Conservation (phyloP, 2,329 filamentous ascomycete species). For the Dothideomycetes sp. region DNA sequence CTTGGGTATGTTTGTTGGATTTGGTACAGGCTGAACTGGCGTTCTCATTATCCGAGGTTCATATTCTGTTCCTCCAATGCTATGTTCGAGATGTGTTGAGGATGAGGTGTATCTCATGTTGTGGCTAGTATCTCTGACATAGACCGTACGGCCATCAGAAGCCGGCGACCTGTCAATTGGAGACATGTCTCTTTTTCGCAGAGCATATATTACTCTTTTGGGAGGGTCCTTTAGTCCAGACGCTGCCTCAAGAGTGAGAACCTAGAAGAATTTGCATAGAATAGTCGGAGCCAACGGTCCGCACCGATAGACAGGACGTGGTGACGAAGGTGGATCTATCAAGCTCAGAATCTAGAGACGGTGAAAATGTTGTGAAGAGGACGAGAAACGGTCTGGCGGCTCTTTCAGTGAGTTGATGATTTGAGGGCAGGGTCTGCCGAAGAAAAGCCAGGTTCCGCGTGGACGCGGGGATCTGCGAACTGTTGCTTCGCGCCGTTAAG, state of each 20-base stretch:
- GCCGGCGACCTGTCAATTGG: conserved; percentile 8
- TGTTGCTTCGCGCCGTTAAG: neutral
- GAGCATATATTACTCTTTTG: conserved; percentile 2
- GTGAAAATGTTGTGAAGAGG: neutral
- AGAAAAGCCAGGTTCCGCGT: neutral
- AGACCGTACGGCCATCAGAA: neutral
- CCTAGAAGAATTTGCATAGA: neutral
- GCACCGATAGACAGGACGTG: neutral
- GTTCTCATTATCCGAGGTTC: no score
- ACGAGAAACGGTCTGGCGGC: conserved; percentile 1
- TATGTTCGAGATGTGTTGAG: no score
- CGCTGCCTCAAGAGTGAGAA: conserved; percentile 7
- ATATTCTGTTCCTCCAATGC: no score
- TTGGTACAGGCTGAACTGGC: neutral
- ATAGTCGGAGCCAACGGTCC: conserved; percentile 4
- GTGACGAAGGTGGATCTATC: conserved; percentile 9
- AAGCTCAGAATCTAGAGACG: neutral
- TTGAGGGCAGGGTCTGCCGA: neutral
- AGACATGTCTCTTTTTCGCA: conserved; percentile 10
- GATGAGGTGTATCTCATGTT: neutral
- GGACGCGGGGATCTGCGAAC: conserved; percentile 11
- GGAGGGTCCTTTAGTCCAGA: neutral
- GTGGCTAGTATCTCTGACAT: neutral
- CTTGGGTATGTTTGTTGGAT: neutral
- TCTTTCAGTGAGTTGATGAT: conserved; percentile 1